phyloP scores from a whole-genome alignment of 2,329 filamentous ascomycete species.

The Tolypocladium guangdongense region DNA sequence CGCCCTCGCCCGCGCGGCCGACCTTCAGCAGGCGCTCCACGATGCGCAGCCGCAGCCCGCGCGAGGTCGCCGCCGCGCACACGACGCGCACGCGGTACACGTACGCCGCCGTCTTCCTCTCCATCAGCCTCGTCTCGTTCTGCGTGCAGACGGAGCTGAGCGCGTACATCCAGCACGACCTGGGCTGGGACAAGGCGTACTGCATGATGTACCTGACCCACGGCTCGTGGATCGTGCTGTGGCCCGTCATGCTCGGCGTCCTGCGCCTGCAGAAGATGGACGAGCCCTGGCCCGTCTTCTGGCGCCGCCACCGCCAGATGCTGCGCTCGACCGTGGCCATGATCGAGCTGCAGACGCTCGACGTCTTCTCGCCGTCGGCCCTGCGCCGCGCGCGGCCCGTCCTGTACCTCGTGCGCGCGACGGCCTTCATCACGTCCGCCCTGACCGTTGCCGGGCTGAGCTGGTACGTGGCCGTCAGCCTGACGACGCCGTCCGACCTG shows the following conservation, averaged over 20 bases:
- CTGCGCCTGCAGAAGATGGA: slow-evolving; percentile 70
- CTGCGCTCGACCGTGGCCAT: slow-evolving; percentile 56
- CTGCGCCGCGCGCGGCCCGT: slow-evolving; percentile 28
- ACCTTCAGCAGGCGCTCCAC: slow-evolving; percentile 41
- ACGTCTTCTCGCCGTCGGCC: slow-evolving; percentile 38
- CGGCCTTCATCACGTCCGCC: slow-evolving; percentile 70
- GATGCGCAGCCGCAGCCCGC: slow-evolving; percentile 70
- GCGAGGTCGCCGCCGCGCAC: slow-evolving; percentile 25
- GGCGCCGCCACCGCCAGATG: slow-evolving; percentile 50
- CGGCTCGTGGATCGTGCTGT: slow-evolving; percentile 83
- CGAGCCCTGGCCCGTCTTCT: slow-evolving; percentile 74
- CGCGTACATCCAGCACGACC: slow-evolving; percentile 82
- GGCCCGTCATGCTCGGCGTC: slow-evolving; percentile 73
- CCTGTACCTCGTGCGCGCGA: slow-evolving; percentile 69
- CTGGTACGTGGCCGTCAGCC: slow-evolving; percentile 91
- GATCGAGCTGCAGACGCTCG: slow-evolving; percentile 70
- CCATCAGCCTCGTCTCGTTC: slow-evolving; percentile 76
- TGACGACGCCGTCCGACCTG: slow-evolving; percentile 86
- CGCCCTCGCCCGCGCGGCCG: slow-evolving; percentile 11
- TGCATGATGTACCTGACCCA: slow-evolving; percentile 99
- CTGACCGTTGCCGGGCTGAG: slow-evolving; percentile 84
- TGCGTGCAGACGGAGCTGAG: slow-evolving; percentile 93
- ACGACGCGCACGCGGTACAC: slow-evolving; percentile 70
- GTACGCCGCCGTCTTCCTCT: slow-evolving; percentile 74
- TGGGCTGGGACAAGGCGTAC: slow-evolving; percentile 97